Evolutionary conservation across 2,329 filamentous ascomycete species (phyloP), one percentile per base, ranked within the genome.

Genomic region (Trichoderma pleuroti): DNA sequence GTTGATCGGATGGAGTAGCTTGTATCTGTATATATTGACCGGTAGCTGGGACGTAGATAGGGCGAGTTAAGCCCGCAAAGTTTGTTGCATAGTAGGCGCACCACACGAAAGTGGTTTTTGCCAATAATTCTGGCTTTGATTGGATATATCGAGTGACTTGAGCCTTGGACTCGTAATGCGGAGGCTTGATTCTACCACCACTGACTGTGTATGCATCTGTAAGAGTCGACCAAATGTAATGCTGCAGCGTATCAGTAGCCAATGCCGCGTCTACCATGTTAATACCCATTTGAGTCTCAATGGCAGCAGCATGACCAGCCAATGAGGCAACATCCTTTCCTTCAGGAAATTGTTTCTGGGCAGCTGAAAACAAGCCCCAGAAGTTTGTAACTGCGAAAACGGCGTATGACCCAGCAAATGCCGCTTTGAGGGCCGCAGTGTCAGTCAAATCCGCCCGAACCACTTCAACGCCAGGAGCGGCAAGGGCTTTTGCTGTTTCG

Each of bases 311-410:
- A 18, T 21, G 46, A 28, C 21, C 6, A 28, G 46, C 62, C 28
- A 36, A 18, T 24, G 34, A 3, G 2, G 11, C 4, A 14, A 49
- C 42, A 8, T 56, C 46, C 3, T 56, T 6, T 16, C 56, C 46
- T 4, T 16, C 21, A 2, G 46, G 16, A 4, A 24, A 39, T 28
- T 54, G 14, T 12, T 36, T 65, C 10, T 26, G 46, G 9, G 21
- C 6, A 1, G 56, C 21, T 28, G 12, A 21, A n/a, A 65, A 65
- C 5, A 65, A 21, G 1, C 62, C 46, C 62, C 62, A 65, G 6
- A 65, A 56, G 72, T 79, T 79, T 11, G 76, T 78, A 65, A 80
- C 80, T 68, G 76, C 74, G 71, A 80, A 80, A 9, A 77, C 74
- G 12, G 76, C 79, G 76, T 78, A 80, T 68, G 76, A 78, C n/a